Percentiles rank a stretch among this genome's conserved stretches.
These are phyloP conservation scores for Microbotryum violaceum DNA, from an alignment of 1,284 basidiomycete species.

Conservation along the genomic window DNA sequence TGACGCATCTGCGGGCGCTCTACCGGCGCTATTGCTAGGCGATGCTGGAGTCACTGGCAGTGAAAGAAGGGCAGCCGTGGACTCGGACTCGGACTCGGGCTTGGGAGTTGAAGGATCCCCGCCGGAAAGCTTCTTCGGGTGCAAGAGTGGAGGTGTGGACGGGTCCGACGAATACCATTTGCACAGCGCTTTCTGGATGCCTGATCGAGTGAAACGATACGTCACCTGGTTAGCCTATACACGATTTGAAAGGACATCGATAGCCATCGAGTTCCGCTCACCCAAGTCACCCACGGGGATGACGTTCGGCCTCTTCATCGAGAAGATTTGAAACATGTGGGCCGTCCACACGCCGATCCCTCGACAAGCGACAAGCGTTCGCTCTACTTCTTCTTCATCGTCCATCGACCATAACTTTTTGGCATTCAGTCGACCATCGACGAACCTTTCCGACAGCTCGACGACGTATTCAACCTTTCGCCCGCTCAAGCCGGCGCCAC, in stretches of 20 bases:
- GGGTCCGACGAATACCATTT: slow-evolving; percentile 29
- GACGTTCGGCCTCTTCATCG: slow-evolving; percentile 70
- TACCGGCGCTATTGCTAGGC: neutral
- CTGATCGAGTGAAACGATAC: neutral
- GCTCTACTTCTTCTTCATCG: slow-evolving; percentile 66
- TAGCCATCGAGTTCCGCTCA: slow-evolving; percentile 66
- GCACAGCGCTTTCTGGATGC: slow-evolving; percentile 30
- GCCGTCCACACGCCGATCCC: slow-evolving; percentile 57
- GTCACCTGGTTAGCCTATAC: slow-evolving; percentile 43
- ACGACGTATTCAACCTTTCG: slow-evolving; percentile 79
- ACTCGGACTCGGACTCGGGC: neutral
- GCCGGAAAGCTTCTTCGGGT: slow-evolving; percentile 19
- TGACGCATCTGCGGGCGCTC: neutral
- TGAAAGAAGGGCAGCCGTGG: neutral
- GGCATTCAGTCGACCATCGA: slow-evolving; percentile 65
- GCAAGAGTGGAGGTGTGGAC: slow-evolving; percentile 26
- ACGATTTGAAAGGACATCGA: slow-evolving; percentile 46
- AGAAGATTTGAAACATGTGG: slow-evolving; percentile 78
- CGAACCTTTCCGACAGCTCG: slow-evolving; percentile 67
- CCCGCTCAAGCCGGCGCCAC: slow-evolving; percentile 63
- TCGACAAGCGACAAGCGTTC: slow-evolving; percentile 66
- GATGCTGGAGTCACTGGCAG: neutral
- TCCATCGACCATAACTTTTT: slow-evolving; percentile 59
- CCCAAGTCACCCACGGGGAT: slow-evolving; percentile 63
- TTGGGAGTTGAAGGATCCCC: neutral